Conservation (phyloP, 163 green algal species). For the Coccomyxa subellipsoidea region DNA sequence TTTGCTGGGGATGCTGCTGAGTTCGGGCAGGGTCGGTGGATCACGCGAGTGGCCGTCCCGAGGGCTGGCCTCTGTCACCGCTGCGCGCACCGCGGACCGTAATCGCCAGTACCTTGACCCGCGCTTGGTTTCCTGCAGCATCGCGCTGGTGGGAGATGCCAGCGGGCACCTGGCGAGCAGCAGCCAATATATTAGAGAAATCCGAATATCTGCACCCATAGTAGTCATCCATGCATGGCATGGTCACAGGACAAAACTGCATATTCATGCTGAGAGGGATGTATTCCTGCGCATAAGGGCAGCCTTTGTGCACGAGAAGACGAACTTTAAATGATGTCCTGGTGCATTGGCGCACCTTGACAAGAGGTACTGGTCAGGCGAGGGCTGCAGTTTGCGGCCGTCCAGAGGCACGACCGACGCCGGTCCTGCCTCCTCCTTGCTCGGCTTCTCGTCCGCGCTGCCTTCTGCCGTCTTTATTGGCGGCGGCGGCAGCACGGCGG, state of each 20-base stretch:
- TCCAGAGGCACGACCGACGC: no score
- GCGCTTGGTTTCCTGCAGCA: slow-evolving; percentile 26
- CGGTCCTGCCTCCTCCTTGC: no score
- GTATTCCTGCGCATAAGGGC: no score
- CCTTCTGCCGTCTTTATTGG: no score
- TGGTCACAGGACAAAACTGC: no score
- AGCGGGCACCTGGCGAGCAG: slow-evolving; percentile 17
- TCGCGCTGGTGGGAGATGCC: slow-evolving; percentile 5
- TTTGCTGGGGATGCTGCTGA: not conserved
- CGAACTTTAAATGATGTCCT: not conserved
- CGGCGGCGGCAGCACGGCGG: not conserved
- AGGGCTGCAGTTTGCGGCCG: not conserved
- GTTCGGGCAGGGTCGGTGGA: not conserved
- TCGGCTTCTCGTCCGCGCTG: no score
- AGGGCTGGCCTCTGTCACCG: not conserved
- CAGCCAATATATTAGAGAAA: not conserved
- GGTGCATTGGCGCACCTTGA: not conserved
- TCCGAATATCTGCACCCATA: no score
- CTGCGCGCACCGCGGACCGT: not conserved
- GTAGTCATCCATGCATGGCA: no score
- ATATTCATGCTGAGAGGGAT: no score
- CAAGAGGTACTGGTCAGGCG: not conserved
- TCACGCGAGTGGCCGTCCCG: not conserved
- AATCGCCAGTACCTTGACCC: slow-evolving; percentile 24
- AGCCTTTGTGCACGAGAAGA: not conserved